Conservation (phyloP, 768 basidiomycete species). For the Kwoniella dendrophila region DNA sequence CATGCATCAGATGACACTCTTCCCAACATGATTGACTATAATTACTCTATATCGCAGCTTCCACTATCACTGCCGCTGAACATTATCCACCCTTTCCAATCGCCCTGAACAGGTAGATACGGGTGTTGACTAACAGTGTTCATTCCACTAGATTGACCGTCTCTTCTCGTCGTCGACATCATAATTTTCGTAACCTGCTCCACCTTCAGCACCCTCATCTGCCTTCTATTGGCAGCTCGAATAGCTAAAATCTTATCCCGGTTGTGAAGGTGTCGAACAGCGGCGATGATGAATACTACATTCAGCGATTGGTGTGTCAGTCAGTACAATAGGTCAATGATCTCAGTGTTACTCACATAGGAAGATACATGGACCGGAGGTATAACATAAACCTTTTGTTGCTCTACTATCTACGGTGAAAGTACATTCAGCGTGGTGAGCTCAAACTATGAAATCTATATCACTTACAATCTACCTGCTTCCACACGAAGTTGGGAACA, state of each 20-base stretch:
- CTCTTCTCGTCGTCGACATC: no score
- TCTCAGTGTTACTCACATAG: neutral
- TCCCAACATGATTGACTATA: no score
- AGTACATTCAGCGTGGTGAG: neutral
- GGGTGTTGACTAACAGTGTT: no score
- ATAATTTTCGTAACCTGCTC: no score
- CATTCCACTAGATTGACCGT: no score
- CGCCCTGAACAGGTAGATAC: no score
- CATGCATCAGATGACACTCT: no score
- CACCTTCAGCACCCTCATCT: no score
- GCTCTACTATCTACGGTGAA: neutral
- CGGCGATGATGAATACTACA: constrained; percentile 8
- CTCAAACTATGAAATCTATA: no score
- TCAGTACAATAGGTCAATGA: neutral
- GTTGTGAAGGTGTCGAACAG: constrained; percentile 1
- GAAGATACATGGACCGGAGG: neutral
- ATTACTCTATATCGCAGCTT: no score
- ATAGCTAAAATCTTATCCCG: constrained; percentile 3
- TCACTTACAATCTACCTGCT: constrained; percentile 9
- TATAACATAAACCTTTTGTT: constrained; percentile 7
- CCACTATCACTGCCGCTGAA: no score
- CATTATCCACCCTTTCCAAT: no score
- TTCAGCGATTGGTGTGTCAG: neutral
- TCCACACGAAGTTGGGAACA: constrained; percentile 6
- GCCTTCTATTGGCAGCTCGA: neutral